Evolutionary conservation across 768 basidiomycete genomes (phyloP).

Genomic region (Mycena maculata): DNA sequence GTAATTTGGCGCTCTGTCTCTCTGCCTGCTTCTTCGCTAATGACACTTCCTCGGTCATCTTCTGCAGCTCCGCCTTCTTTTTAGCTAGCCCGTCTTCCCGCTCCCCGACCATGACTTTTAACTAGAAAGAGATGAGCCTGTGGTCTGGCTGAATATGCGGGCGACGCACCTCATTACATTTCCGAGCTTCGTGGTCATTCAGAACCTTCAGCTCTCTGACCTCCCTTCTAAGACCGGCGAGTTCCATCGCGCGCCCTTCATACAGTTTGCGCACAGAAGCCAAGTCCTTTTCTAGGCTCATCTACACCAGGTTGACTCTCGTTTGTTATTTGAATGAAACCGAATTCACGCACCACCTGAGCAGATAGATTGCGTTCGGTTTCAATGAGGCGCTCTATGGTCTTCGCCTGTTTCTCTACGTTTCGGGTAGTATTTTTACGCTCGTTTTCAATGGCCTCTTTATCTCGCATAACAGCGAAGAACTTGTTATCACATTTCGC

Average conservation of each 20-base stretch:
- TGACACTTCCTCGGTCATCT: conserved; percentile 60
- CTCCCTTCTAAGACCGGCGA: conserved; percentile 58
- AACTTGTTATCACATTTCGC: conserved; percentile 97
- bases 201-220: conserved; percentile 45
- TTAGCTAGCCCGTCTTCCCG: conserved; percentile 45
- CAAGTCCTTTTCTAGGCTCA: conserved; percentile 31
- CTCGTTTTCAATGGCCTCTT: conserved; percentile 84
- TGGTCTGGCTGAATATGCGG: background rate
- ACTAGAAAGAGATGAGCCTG: conserved; percentile 38
- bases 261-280: conserved; percentile 9
- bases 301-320: conserved; percentile 39
- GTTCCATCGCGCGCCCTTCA: conserved; percentile 17
- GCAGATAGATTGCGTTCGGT: conserved; percentile 67
- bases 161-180: conserved; percentile 53
- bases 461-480: conserved; percentile 89
- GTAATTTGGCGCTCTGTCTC: conserved; percentile 58
- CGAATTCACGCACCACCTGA: conserved; percentile 65
- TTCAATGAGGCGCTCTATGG: conserved; percentile 74
- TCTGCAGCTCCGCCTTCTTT: conserved; percentile 53
- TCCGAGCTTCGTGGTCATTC: conserved; percentile 54
- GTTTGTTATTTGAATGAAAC: background rate
- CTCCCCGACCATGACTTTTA: conserved; percentile 45
- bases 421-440: conserved; percentile 70
- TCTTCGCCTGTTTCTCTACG: conserved; percentile 59
- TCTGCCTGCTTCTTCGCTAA: conserved; percentile 65